Base-by-base conservation (phyloP, 805 yeast species). In the Huiozyma naganishii region DNA sequence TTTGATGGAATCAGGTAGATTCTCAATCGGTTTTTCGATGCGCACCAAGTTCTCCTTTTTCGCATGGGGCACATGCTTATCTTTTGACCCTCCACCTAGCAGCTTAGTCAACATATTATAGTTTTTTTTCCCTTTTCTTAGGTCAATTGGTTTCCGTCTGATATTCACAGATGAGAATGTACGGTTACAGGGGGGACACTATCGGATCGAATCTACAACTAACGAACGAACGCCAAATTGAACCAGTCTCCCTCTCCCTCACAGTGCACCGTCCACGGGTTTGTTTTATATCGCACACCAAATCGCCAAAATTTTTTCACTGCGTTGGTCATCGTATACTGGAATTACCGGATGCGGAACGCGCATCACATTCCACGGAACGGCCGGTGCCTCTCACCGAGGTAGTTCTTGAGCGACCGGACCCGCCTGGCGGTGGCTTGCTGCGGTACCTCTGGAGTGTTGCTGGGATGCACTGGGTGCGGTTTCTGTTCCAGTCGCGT, bases 1-100 rank as follows among this genome's bases (percentile, higher is more conserved):
- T 29, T 63, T 65, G 41, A 81, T 62, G 29, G 62, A 58, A 0
- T 64, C 54, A 7, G 83, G 77, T 2, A 86, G 77, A 6, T 53
- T 57, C 32, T 67, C 70, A 52, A 85, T 80, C 1, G 95, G 94
- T 41, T 58, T 48, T 5, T 53, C 52, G 3, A 59, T 46, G 44
- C 61, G 54, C 33, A 69, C 60, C 32, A 62, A 48, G 36, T 63
- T 61, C 11, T 53, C 51, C 33, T 36, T 48, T 42, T 55, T 54
- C 36, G 37, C 40, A 5, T 6, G 11, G 27, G 43, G 6, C 29
- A 8, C n/a, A 11, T 36, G 13, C 17, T 17, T 36, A 12, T 12
- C 12, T 9, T 6, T 32, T 6, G 23, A 30, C 29, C 17, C 41
- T 5, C 29, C 33, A 7, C 41, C 41, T 33, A 32, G 34, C 29